Percentiles rank a stretch among this genome's conserved stretches.
Evolutionary conservation across 179 eudicot species (phyloP).

Genomic region (Drosera spatulata): DNA sequence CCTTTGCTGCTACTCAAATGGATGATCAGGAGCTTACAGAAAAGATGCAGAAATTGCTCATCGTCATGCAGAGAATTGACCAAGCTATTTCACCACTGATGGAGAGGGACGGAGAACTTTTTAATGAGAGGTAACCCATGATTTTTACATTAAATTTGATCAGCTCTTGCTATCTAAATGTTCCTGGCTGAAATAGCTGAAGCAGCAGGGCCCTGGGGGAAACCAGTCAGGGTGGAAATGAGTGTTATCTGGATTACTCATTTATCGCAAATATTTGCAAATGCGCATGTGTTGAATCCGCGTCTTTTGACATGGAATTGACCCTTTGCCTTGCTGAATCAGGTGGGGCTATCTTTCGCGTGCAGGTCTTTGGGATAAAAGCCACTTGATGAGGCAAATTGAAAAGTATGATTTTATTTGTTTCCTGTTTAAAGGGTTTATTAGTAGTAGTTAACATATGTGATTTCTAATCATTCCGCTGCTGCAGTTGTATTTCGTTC

Average conservation of each 20-base stretch:
- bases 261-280: neutral
- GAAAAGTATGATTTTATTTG: slow-evolving; percentile 53
- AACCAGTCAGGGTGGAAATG: too few species aligned
- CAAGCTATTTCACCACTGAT: slow-evolving; percentile 79
- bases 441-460: neutral
- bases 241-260: too few species aligned
- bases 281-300: slow-evolving; percentile 3
- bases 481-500: neutral
- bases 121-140: slow-evolving; percentile 56
- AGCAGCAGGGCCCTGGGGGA: too few species aligned
- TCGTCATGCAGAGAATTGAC: slow-evolving; percentile 88
- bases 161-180: neutral
- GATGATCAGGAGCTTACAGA: slow-evolving; percentile 77
- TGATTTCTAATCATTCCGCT: neutral
- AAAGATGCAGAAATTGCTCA: slow-evolving; percentile 83
- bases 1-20: slow-evolving; percentile 86
- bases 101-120: slow-evolving; percentile 84
- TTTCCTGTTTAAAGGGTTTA: neutral
- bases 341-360: slow-evolving; percentile 99
- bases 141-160: neutral
- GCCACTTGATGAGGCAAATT: slow-evolving; percentile 95
- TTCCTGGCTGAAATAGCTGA: neutral
- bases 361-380: slow-evolving; percentile 97
- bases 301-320: slow-evolving; percentile 10
- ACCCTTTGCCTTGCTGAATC: slow-evolving; percentile 14